phyloP scores from a whole-genome alignment of 805 yeast species.

The Teunomyces aglyptinius region DNA sequence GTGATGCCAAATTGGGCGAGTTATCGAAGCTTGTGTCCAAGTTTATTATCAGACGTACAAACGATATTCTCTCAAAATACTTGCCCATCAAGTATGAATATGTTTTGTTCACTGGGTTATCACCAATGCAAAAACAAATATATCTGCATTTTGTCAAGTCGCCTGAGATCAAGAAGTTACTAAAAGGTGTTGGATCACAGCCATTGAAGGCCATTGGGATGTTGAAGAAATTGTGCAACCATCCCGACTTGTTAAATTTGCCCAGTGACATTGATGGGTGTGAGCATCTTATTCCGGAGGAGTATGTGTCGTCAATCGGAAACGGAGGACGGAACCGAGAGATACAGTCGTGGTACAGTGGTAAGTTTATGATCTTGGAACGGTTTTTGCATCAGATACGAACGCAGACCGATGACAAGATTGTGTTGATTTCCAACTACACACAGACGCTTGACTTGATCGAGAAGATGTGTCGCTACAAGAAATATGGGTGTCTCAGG shows the following conservation, averaged over 20 bases:
- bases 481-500: constrained; percentile 73
- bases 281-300: constrained; percentile 67
- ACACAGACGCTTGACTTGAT: constrained; percentile 92
- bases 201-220: constrained; percentile 88
- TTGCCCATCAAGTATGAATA: constrained; percentile 95
- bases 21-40: constrained; percentile 75
- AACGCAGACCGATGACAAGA: constrained; percentile 86
- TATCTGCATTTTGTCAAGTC: constrained; percentile 76
- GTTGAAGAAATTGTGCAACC: constrained; percentile 88
- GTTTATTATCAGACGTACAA: constrained; percentile 91
- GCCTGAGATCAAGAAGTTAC: constrained; percentile 66
- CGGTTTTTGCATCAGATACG: constrained; percentile 77
- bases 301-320: constrained; percentile 50
- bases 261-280: constrained; percentile 77
- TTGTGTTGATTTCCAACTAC: constrained; percentile 90
- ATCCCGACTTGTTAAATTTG: constrained; percentile 79
- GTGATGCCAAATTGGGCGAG: constrained; percentile 67
- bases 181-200: constrained; percentile 72
- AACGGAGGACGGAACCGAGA: constrained; percentile 44
- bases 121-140: constrained; percentile 70
- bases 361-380: constrained; percentile 81
- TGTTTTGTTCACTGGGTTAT: constrained; percentile 85
- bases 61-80: constrained; percentile 90
- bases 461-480: constrained; percentile 77
- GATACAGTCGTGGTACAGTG: constrained; percentile 78